These are phyloP conservation scores for Cetradonia linearis DNA, from an alignment of 495 filamentous ascomycete species.

Conservation along the genomic window DNA sequence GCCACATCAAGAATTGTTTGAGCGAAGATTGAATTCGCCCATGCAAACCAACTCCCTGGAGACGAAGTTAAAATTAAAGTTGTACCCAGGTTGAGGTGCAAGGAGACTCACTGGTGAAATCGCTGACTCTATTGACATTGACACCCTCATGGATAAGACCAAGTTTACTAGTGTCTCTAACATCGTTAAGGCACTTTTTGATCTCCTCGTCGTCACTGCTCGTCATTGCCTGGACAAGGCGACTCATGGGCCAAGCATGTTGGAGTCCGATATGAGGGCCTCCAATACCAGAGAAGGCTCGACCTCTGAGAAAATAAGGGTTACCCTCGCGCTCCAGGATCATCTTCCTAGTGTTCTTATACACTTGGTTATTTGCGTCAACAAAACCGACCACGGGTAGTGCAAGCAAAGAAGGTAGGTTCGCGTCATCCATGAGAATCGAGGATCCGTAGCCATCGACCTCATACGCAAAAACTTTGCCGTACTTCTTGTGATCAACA, in stretches of 20 bases:
- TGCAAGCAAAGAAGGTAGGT: conserved; percentile 81
- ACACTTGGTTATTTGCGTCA: conserved; percentile 51
- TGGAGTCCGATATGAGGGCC: conserved; percentile 70
- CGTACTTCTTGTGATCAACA: conserved; percentile 70
- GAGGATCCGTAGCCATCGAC: conserved; percentile 90
- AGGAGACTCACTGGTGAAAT: conserved; percentile 60
- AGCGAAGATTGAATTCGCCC: conserved; percentile 95
- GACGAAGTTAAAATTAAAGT: conserved; percentile 27
- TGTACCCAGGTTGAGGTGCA: background rate
- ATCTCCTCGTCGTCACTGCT: conserved; percentile 84
- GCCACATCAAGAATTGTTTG: conserved; percentile 88
- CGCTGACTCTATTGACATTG: conserved; percentile 60
- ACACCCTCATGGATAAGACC: conserved; percentile 90
- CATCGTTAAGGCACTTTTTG: conserved; percentile 52
- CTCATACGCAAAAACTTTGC: conserved; percentile 90
- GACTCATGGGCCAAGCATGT: conserved; percentile 96
- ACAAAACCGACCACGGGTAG: conserved; percentile 84
- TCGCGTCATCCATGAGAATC: conserved; percentile 96
- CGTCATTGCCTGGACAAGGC: conserved; percentile 84
- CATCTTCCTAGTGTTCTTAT: conserved; percentile 90
- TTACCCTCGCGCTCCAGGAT: conserved; percentile 68
- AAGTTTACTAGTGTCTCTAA: conserved; percentile 59
- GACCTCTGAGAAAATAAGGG: conserved; percentile 77
- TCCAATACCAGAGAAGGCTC: conserved; percentile 79
- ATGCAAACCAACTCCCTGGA: conserved; percentile 84